A percentile compares a stretch with the other conserved stretches of the same genome.
Evolutionary conservation across 202 grass and related monocot species (phyloP).

Genomic region (Sporobolus alterniflorus): DNA sequence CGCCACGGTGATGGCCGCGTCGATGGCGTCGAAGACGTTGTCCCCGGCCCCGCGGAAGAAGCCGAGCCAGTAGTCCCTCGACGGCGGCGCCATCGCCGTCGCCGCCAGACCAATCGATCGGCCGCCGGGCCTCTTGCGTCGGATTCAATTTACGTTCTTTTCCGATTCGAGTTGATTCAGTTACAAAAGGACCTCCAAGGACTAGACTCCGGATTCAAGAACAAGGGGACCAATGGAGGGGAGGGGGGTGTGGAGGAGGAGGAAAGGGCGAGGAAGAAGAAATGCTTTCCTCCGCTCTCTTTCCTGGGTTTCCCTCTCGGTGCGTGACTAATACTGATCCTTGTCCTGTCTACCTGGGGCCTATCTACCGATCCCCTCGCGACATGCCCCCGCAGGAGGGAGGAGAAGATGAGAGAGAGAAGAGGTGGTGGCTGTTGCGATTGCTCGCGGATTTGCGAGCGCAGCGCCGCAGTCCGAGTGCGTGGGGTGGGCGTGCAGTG

Average conservation of each 20-base stretch:
- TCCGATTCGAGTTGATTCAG: constrained; percentile 24
- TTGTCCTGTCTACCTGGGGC: constrained; percentile 44
- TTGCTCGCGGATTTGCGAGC: constrained; percentile 11
- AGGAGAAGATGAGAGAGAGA: not conserved
- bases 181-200: constrained; percentile 9
- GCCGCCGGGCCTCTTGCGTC: not conserved
- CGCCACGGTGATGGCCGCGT: constrained; percentile 54
- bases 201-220: constrained; percentile 18
- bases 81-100: constrained; percentile 49
- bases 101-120: constrained; percentile 16
- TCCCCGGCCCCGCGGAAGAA: constrained; percentile 57
- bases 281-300: not conserved
- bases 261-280: not conserved
- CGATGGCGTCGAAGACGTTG: constrained; percentile 57
- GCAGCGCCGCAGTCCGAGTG: constrained; percentile 16
- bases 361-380: constrained; percentile 42
- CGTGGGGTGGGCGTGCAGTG: not conserved
- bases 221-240: not conserved
- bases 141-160: constrained; percentile 50
- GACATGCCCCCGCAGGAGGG: not conserved
- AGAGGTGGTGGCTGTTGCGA: not conserved
- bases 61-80: constrained; percentile 51
- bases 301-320: not conserved
- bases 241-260: not conserved
- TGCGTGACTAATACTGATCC: constrained; percentile 47